Evolutionary conservation across 768 basidiomycete species (phyloP), one percentile per base, ranked within the genome.

Genomic region (Lentinula aciculospora): DNA sequence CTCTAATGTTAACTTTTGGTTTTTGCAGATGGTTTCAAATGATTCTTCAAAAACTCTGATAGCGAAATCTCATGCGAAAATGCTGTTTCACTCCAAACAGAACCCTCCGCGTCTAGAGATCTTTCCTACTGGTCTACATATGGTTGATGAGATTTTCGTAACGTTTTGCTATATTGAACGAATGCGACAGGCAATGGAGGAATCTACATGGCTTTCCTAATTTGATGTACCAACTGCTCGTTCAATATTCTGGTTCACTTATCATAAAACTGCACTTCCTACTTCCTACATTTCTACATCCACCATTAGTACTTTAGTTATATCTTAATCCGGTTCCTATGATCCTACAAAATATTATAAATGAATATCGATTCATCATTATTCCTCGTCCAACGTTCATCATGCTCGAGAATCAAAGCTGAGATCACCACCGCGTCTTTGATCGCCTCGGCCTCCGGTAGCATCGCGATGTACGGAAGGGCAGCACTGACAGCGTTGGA

Each of bases 121-220:
- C 31, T 60, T 57, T 29, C 60, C 66, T 32, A 59, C 57, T 25
- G 70, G 68, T 1, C 58, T 63, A 58, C 60, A 65, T 32, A 68
- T 71, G 54, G 34, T 65, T 9, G 66, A 69, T 48, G 59, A 61
- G 28, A 67, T 71, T 23, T 40, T 71, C 3, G 44, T 70, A 9
- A 70, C 71, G 3, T 71, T 71, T 48, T 58, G 71, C 25, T 71
- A 67, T 46, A 49, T 71, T 19, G 67, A 71, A 48, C 67, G 67
- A 57, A 27, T 65, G 13, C 61, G 69, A 28, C 63, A 62, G 50
- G 66, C 65, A 23, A 66, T 57, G 62, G 66, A 32, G 27, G 29
- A 23, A 48, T 27, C 46, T 29, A 19, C 12, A n/a, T 19, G 42
- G 21, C 9, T 9, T 13, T 44, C n/a, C 21, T 19, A 6, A 17